phyloP scores from a whole-genome alignment of 768 basidiomycete species.

The Macrolepiota fuliginosa region DNA sequence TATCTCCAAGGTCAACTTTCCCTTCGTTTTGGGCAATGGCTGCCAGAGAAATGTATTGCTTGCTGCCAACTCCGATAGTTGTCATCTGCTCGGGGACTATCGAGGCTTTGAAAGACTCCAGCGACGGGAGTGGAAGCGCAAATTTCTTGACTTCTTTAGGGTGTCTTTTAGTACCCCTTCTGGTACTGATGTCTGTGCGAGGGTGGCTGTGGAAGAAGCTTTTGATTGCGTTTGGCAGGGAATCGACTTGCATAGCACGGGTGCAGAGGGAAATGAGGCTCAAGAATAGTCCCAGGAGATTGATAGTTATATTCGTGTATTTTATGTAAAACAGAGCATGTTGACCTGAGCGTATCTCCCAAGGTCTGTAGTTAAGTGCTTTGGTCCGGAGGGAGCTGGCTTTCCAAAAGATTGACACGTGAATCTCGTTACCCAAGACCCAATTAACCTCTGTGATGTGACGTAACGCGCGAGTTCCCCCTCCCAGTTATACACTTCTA shows the following conservation, averaged over 20 bases:
- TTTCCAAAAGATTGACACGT: too few species aligned
- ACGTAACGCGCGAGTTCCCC: background rate
- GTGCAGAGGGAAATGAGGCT: background rate
- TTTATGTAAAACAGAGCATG: too few species aligned
- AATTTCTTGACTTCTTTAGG: background rate
- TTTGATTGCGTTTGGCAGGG: background rate
- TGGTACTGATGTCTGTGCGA: background rate
- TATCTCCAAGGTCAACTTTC: background rate
- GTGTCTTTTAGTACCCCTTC: background rate
- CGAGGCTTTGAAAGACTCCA: background rate
- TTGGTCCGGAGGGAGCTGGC: too few species aligned
- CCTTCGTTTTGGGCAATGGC: background rate
- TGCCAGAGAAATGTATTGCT: background rate
- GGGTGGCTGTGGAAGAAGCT: background rate
- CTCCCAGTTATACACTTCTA: background rate
- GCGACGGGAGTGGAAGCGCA: background rate
- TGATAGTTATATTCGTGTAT: too few species aligned
- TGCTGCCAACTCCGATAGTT: background rate
- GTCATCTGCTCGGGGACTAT: background rate
- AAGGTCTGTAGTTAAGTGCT: too few species aligned
- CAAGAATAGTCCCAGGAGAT: too few species aligned
- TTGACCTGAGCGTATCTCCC: too few species aligned
- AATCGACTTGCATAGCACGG: background rate
- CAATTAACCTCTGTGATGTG: too few species aligned
- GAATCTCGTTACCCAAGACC: too few species aligned